Conservation (phyloP, 73 alveolate species). For the Strombidium stylifer region DNA sequence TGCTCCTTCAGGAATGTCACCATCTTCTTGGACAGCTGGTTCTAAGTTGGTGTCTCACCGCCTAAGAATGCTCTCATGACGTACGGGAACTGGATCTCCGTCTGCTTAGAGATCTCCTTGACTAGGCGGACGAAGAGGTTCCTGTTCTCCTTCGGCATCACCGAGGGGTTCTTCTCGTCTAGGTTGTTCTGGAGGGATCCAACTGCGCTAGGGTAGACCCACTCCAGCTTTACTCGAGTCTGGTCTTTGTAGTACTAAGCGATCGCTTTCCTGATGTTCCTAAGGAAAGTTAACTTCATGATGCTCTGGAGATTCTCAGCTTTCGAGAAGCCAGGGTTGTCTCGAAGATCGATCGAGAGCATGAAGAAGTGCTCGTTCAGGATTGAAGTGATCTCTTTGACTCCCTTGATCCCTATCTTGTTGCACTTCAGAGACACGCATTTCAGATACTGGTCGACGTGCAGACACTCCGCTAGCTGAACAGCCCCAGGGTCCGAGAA, state of each 20-base stretch:
- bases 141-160: no score
- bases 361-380: background rate
- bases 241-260: background rate
- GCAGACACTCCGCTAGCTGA: background rate
- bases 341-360: constrained; percentile 1
- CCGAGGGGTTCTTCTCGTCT: no score
- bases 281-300: background rate
- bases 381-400: background rate
- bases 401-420: constrained; percentile 6
- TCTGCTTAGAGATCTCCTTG: no score
- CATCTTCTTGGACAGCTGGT: no score
- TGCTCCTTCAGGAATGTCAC: no score
- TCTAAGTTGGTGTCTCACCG: no score
- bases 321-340: constrained; percentile 9
- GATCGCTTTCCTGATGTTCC: constrained; percentile 9
- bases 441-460: constrained; percentile 11
- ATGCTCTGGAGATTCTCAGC: background rate
- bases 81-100: no score
- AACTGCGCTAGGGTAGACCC: no score
- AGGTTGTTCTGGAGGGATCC: no score
- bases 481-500: constrained; percentile 3
- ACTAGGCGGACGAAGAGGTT: no score
- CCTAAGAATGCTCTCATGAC: no score
- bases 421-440: constrained; percentile 11
- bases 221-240: no score